Conservation (phyloP, 225 moss, liverwort and hornwort genomes). For the Sphagnum tenellum region DNA sequence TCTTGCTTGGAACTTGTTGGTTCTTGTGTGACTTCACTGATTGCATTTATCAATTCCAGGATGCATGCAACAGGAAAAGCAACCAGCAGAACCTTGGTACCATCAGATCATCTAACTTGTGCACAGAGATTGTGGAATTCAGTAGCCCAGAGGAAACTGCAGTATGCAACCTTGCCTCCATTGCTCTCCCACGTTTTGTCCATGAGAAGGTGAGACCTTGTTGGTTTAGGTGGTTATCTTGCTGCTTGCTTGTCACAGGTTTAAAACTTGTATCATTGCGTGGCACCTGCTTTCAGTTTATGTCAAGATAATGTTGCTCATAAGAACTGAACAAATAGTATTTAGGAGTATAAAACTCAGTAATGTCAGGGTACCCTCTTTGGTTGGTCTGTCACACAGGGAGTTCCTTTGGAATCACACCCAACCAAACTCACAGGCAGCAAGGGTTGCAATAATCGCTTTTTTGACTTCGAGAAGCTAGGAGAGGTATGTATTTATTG, state of each 20-base stretch:
- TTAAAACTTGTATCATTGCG: no score
- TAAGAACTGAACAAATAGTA: no score
- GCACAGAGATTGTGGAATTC: slow-evolving; percentile 40
- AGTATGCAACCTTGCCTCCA: slow-evolving; percentile 40
- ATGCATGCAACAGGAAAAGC: no score
- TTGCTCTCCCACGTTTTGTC: slow-evolving; percentile 44
- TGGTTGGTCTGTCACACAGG: slow-evolving; percentile 2
- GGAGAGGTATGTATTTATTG: slow-evolving; percentile 16
- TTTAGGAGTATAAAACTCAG: no score
- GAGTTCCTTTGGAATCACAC: slow-evolving; percentile 30
- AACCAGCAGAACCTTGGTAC: slow-evolving; percentile 26
- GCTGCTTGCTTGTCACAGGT: no score
- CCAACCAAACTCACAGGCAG: slow-evolving; percentile 40
- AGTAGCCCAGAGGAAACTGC: slow-evolving; percentile 40
- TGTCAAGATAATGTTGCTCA: no score
- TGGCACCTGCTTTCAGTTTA: no score
- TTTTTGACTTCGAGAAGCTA: slow-evolving; percentile 39
- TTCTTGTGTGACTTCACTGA: no score
- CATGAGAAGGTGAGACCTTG: slow-evolving; percentile 24
- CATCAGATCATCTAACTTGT: slow-evolving; percentile 43
- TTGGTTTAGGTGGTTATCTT: no score
- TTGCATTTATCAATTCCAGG: no score
- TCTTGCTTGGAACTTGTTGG: no score
- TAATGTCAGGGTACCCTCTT: neutral
- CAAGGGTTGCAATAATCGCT: slow-evolving; percentile 25